phyloP scores from a whole-genome alignment of 805 yeast genomes.

The Clavispora vitiphila region DNA sequence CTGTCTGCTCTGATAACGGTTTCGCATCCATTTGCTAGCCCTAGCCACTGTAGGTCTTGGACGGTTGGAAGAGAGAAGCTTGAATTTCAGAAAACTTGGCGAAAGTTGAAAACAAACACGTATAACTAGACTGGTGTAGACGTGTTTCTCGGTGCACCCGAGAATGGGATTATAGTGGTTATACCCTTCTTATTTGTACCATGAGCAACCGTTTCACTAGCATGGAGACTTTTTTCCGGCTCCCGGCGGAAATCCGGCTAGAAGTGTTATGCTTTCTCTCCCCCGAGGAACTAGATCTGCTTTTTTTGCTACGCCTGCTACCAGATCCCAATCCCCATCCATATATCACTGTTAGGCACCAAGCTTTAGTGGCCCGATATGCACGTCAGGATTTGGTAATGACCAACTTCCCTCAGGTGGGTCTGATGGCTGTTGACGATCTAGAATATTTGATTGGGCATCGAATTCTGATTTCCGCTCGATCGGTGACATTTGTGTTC shows the following conservation, averaged over 20 bases:
- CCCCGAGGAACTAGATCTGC: slow-evolving; percentile 10
- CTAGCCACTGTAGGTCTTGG: neutral
- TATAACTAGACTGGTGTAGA: no score
- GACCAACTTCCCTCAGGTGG: slow-evolving; percentile 8
- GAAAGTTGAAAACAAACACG: neutral
- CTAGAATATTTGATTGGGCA: slow-evolving; percentile 15
- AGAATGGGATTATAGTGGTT: neutral
- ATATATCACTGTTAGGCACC: slow-evolving; percentile 9
- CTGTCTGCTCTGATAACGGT: neutral
- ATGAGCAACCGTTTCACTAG: neutral
- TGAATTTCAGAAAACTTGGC: neutral
- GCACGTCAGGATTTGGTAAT: slow-evolving; percentile 7
- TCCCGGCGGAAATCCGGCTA: slow-evolving; percentile 17
- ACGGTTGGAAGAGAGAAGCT: neutral
- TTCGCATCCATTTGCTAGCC: neutral
- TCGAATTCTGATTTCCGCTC: slow-evolving; percentile 18
- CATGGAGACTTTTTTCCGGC: slow-evolving; percentile 10
- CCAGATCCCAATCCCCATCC: neutral
- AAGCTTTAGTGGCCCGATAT: slow-evolving; percentile 11
- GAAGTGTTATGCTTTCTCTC: slow-evolving; percentile 11
- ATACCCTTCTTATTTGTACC: neutral
- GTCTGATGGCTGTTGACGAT: slow-evolving; percentile 8
- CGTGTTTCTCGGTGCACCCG: no score
- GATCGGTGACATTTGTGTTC: slow-evolving; percentile 13
- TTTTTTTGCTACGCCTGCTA: slow-evolving; percentile 9